Evolutionary conservation across 202 grass and related monocot genomes (phyloP).

Genomic region (Carex arenaria): DNA sequence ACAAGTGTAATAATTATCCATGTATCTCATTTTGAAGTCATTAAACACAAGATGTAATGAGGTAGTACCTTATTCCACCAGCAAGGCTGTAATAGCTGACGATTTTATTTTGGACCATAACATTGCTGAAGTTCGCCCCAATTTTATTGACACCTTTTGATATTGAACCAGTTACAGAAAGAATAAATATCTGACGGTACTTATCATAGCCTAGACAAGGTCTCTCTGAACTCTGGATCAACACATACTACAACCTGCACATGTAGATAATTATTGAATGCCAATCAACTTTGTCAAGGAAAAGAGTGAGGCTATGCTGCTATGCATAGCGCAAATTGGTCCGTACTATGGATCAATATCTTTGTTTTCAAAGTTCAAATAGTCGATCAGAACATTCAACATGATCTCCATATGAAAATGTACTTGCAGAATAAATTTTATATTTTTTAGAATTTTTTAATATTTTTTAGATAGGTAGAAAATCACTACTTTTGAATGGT

Average conservation of each 20-base stretch:
- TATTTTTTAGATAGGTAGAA: no score
- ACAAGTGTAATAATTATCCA: not conserved
- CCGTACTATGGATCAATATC: no score
- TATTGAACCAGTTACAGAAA: not conserved
- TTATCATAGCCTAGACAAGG: slow-evolving; percentile 53
- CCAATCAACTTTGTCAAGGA: not conserved
- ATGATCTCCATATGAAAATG: no score
- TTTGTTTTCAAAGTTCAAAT: no score
- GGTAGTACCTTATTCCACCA: not conserved
- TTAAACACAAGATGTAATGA: not conserved
- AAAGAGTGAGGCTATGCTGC: no score
- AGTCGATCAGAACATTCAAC: no score
- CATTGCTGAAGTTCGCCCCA: not conserved
- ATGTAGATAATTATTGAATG: not conserved
- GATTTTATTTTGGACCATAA: not conserved
- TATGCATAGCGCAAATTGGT: no score
- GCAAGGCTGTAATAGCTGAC: not conserved
- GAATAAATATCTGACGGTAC: not conserved
- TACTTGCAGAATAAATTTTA: no score
- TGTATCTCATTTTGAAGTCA: not conserved
- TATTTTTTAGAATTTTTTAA: no score
- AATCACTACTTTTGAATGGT: no score
- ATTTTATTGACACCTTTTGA: slow-evolving; percentile 5
- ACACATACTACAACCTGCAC: slow-evolving; percentile 82
- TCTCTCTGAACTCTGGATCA: slow-evolving; percentile 54